Conservation (phyloP, 805 yeast genomes). For the Lipomyces kockii region DNA sequence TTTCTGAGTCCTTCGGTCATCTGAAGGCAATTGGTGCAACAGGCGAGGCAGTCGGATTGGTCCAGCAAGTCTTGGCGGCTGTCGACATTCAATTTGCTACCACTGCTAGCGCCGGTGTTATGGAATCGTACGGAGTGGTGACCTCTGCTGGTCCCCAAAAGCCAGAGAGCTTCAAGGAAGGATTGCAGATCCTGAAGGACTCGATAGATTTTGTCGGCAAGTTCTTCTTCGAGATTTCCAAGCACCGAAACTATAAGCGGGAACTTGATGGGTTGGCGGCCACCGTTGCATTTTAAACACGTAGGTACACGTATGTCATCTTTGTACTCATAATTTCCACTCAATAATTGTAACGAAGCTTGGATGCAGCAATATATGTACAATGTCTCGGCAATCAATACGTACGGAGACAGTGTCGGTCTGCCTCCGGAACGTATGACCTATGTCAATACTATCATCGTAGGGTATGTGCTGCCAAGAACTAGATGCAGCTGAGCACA, state of each 20-base stretch:
- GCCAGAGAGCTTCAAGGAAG: conserved; percentile 7
- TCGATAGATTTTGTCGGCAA: neutral
- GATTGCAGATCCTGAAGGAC: conserved; percentile 9
- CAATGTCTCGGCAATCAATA: too few relatives aligned
- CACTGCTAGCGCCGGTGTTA: neutral
- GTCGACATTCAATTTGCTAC: conserved; percentile 4
- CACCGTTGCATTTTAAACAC: conserved; percentile 6
- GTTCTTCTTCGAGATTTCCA: conserved; percentile 5
- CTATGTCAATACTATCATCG: too few relatives aligned
- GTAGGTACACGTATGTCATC: neutral
- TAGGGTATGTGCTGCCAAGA: too few relatives aligned
- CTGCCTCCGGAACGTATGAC: too few relatives aligned
- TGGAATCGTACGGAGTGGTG: conserved; percentile 16
- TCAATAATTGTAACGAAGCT: too few relatives aligned
- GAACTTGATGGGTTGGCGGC: conserved; percentile 13
- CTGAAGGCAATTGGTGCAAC: conserved; percentile 18
- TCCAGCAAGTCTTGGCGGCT: conserved; percentile 4
- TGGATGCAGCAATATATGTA: too few relatives aligned
- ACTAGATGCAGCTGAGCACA: too few relatives aligned
- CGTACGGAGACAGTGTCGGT: too few relatives aligned
- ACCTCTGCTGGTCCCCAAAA: neutral
- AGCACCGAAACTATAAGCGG: conserved; percentile 13
- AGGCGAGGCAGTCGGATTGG: conserved; percentile 9
- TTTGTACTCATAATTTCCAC: too few relatives aligned
- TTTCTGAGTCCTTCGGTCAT: conserved; percentile 14